Base-by-base conservation (phyloP, 164 flowering plant species). In the Paratinospora sagittata region DNA sequence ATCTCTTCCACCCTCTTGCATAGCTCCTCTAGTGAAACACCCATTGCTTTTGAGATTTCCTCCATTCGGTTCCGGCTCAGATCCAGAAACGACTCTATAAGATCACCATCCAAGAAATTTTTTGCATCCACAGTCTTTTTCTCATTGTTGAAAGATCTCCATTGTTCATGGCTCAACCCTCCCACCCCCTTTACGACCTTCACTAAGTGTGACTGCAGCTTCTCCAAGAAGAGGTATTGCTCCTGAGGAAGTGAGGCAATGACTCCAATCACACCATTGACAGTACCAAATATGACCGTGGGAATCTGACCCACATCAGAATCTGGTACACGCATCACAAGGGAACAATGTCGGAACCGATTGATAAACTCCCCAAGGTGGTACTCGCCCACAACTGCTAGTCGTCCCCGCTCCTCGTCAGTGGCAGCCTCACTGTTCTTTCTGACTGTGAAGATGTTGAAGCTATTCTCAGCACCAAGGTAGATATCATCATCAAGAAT, bases 391-490 rank as follows among this genome's bases (percentile, higher is more conserved):
- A 85, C 97, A 61, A 90, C 89, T 79, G 93, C 98, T 6, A 93
- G 91, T 47, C 95, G 95, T 11, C 87, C 85, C 14, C 98, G 84
- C 79, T 96, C 99, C 82, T 96, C 98, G 75, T 92, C 99, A 21
- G 99, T 96, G 68, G 99, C 85, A 27, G 93, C 98, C 74, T 96
- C 99, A 78, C 94, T 90, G 71, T 96, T 96, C 78, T 93, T 93
- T 65, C 95, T 74, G 69, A 96, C 98, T 0, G 92, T 90, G 81
- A 90, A 89, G 55, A 96, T 85, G 79, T 93, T 96, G 75, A 82
- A 93, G 73, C 82, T 88, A 70, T 93, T 93, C 73, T 96, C 99
- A 14, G 97, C 96, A 27, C 99, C 99, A 66, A 96, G 88, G 74
- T 91, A 96, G 19, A 85, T 79, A 74, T 93, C 98, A 74, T 96